phyloP scores from a whole-genome alignment of 345 rosid species.

The Sisymbrium irio region DNA sequence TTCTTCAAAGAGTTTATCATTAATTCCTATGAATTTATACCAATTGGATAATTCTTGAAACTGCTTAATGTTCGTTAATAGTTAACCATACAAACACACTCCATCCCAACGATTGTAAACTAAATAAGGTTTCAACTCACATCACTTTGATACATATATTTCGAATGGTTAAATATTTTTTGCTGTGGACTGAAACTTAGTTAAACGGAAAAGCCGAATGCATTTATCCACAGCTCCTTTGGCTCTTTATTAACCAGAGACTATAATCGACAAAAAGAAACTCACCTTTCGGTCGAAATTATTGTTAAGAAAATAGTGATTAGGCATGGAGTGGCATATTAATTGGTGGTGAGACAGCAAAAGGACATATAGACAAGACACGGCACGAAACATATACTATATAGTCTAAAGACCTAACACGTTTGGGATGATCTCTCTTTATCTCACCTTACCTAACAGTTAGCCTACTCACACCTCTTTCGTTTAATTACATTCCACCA shows the following conservation, averaged over 20 bases:
- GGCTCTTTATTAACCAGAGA: not conserved
- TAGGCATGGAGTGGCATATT: constrained; percentile 21
- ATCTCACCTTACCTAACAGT: constrained; percentile 28
- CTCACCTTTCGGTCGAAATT: not conserved
- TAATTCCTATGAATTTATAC: not conserved
- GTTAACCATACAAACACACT: not conserved
- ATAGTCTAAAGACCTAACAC: constrained; percentile 19
- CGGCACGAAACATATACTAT: constrained; percentile 23
- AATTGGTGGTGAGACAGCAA: constrained; percentile 14
- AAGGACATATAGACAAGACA: constrained; percentile 24
- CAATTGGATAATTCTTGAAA: not conserved
- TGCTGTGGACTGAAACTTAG: too few species aligned
- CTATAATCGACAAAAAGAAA: not conserved
- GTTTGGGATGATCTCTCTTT: constrained; percentile 10
- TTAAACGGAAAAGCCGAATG: too few species aligned
- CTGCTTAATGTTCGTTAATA: not conserved
- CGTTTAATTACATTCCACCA: constrained; percentile 11
- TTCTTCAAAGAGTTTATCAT: not conserved
- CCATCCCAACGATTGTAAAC: not conserved
- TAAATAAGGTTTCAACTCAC: not conserved
- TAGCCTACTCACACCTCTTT: not conserved
- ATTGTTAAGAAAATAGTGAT: not conserved
- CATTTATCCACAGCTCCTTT: not conserved
- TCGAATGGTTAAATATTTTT: too few species aligned
- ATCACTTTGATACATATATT: not conserved